Percentiles rank a stretch among this genome's conserved stretches.
These are phyloP conservation scores for Pugionium cornutum DNA, from an alignment of 345 rosid species.

Conservation along the genomic window DNA sequence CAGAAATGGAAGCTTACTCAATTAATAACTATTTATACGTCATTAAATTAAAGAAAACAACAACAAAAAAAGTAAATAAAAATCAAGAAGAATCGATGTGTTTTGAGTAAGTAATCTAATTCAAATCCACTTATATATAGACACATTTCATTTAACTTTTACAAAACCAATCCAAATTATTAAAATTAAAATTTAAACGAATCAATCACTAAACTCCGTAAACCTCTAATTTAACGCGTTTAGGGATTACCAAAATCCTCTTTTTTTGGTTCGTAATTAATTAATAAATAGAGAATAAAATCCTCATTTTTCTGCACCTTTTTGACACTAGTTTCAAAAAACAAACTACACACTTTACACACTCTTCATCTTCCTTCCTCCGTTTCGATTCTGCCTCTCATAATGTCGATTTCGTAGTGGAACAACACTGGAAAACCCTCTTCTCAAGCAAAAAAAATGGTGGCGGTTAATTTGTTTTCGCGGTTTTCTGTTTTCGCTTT, in stretches of 20 bases:
- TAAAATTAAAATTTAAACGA: neutral
- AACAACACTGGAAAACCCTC: neutral
- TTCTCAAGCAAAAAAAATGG: neutral
- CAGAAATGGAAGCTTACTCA: constrained; percentile 6
- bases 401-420: constrained; percentile 10
- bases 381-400: neutral
- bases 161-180: neutral
- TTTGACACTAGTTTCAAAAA: constrained; percentile 36
- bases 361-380: constrained; percentile 8
- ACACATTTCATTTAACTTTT: neutral
- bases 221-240: constrained; percentile 24
- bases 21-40: neutral
- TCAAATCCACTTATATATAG: constrained; percentile 17
- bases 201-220: constrained; percentile 16
- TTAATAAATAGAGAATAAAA: constrained; percentile 21
- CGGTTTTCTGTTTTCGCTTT: constrained; percentile 32
- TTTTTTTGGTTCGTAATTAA: neutral
- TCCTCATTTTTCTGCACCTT: constrained; percentile 14
- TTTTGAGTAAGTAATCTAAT: constrained; percentile 14
- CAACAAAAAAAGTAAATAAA: neutral
- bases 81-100: constrained; percentile 20
- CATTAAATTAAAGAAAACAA: neutral
- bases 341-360: constrained; percentile 33
- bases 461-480: constrained; percentile 29
- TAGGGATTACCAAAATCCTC: constrained; percentile 6